Conservation (phyloP, 2,329 filamentous ascomycete genomes). For the Talaromyces sp. region DNA sequence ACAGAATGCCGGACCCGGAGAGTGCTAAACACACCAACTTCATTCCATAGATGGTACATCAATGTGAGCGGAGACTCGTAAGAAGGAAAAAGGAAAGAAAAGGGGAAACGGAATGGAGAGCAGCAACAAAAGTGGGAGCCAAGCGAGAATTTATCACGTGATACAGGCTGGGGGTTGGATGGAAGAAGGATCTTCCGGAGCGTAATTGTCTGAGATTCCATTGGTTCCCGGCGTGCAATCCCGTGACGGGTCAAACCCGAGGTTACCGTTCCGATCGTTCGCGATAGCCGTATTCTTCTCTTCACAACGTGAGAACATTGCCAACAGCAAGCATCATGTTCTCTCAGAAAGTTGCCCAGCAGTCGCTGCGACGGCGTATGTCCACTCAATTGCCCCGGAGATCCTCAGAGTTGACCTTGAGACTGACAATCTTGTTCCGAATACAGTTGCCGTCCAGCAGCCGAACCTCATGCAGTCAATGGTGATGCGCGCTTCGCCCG, state of each 20-base stretch:
- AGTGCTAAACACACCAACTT: slow-evolving; percentile 44
- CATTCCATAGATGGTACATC: slow-evolving; percentile 39
- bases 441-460: slow-evolving; percentile 49
- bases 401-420: slow-evolving; percentile 10
- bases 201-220: slow-evolving; percentile 37
- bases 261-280: slow-evolving; percentile 43
- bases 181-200: slow-evolving; percentile 42
- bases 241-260: slow-evolving; percentile 44
- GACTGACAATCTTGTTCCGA: slow-evolving; percentile 24
- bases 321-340: slow-evolving; percentile 42
- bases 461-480: slow-evolving; percentile 46
- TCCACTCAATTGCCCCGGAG: slow-evolving; percentile 9
- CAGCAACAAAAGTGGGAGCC: slow-evolving; percentile 15
- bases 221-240: slow-evolving; percentile 37
- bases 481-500: slow-evolving; percentile 48
- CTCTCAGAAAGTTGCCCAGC: slow-evolving; percentile 52
- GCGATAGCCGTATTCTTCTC: slow-evolving; percentile 26
- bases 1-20: slow-evolving; percentile 51
- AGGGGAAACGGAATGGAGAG: background rate
- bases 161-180: background rate
- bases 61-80: slow-evolving; percentile 46
- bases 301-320: slow-evolving; percentile 18
- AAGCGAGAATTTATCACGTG: slow-evolving; percentile 17
- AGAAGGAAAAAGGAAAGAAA: slow-evolving; percentile 27
- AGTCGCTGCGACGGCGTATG: slow-evolving; percentile 54